Base-by-base conservation (phyloP, 257 asterid genomes). In the Solanum rostratum region DNA sequence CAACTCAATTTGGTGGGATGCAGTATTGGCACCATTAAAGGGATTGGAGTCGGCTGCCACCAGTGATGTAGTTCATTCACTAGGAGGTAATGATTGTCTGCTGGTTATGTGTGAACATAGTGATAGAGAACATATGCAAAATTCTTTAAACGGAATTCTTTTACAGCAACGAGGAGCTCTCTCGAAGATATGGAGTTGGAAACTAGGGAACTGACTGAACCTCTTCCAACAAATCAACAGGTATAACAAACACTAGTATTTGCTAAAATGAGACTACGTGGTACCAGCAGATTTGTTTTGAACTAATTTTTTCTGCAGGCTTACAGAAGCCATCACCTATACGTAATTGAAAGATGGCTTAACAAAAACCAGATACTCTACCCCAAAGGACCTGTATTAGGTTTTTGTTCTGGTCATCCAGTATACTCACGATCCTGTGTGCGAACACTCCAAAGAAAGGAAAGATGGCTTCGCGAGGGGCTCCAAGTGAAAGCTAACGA, bases 181-280 rank as follows among this genome's bases (percentile, higher is more conserved):
- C 88, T 96, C 68, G 98, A 96, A 92, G 99, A 96, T 81, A 91
- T 95, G 94, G 99, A 96, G 92, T 91, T 96, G 88, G 95, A 92
- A 90, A 96, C 97, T 76, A 92, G 97, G 93, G 97, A 98, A 85
- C 88, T 96, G 46, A 96, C 97, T 53, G 99, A 96, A 92, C 98
- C 98, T 62, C 97, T 96, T 84, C 99, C 99, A 18, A 93, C 97
- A 69, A 96, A 95, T 90, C 99, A 96, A 92, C 99, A 93, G 90
- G 99, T 91, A 87, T 50, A 87, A 53, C 62, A 54, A 29, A 27
- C 43, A 55, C 52, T 84, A 46, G 39, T 76, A 78, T 78, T 29
- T 5, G 8, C 82, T 29, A 78, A 78, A 50, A 50, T 50, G 60
- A 16, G 62, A 78, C 63, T 50, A 78, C 2, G 19, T 78, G 50